Evolutionary conservation across 257 asterid genomes (phyloP).

Genomic region (Pogostemon cablin): DNA sequence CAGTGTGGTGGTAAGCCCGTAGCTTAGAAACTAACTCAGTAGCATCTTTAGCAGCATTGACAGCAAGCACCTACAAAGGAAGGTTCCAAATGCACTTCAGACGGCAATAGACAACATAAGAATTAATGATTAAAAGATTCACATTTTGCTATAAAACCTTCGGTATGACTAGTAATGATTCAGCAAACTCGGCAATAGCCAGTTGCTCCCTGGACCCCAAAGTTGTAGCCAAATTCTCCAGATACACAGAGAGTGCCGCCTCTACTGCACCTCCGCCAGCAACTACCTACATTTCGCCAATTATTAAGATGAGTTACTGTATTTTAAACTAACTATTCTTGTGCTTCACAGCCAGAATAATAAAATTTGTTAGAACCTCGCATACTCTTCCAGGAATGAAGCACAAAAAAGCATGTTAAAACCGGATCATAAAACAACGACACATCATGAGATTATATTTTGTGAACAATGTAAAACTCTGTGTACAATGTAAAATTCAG

Average conservation of each 20-base stretch:
- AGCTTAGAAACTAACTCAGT: slow-evolving; percentile 91
- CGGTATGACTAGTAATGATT: slow-evolving; percentile 78
- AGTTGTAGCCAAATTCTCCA: slow-evolving; percentile 84
- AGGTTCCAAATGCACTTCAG: slow-evolving; percentile 10
- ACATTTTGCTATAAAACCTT: slow-evolving; percentile 55
- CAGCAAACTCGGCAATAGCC: slow-evolving; percentile 95
- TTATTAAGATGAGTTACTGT: slow-evolving; percentile 24
- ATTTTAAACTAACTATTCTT: background rate
- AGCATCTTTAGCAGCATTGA: slow-evolving; percentile 98
- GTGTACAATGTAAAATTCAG: background rate
- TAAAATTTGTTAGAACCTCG: background rate
- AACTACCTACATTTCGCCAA: slow-evolving; percentile 70
- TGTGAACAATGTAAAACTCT: background rate
- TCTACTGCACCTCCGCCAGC: slow-evolving; percentile 99
- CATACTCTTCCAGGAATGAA: background rate
- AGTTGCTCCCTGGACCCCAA: slow-evolving; percentile 94
- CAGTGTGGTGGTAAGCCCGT: slow-evolving; percentile 90
- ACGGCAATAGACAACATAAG: slow-evolving; percentile 1
- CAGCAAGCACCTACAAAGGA: slow-evolving; percentile 78
- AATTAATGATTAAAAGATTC: background rate
- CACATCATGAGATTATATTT: slow-evolving; percentile 17
- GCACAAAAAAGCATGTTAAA: background rate
- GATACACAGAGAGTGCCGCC: slow-evolving; percentile 81
- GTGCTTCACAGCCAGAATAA: background rate
- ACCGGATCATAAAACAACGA: background rate